A percentile compares a stretch with the other conserved stretches of the same genome.
phyloP scores from a whole-genome alignment of 208 protist species.

The Acanthamoeba royreba region DNA sequence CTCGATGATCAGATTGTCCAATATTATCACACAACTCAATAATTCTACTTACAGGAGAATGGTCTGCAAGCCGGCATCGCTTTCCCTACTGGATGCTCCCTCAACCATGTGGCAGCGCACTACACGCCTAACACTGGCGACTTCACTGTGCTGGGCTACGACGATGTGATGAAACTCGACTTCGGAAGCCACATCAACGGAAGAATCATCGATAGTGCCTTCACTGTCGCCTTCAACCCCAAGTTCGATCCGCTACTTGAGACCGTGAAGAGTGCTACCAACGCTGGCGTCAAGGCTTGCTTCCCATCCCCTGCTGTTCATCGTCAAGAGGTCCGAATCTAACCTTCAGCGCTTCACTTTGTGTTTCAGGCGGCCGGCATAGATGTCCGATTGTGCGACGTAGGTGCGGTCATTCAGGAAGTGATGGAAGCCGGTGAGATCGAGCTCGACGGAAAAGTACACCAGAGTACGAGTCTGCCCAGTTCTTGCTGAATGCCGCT shows the following conservation, averaged over 20 bases:
- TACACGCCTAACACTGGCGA: conserved; percentile 97
- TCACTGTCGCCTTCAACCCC: conserved; percentile 95
- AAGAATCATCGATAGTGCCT: conserved; percentile 97
- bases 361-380: conserved; percentile 90
- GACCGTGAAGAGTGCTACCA: conserved; percentile 95
- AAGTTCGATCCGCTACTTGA: conserved; percentile 94
- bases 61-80: conserved; percentile 64
- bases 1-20: too few relatives aligned
- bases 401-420: conserved; percentile 95
- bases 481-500: too few relatives aligned
- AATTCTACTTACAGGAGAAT: conserved; percentile 19
- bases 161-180: conserved; percentile 98
- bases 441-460: conserved; percentile 91
- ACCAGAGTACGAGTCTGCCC: conserved; percentile 41
- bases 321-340: too few relatives aligned
- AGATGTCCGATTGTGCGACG: conserved; percentile 93
- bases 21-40: too few relatives aligned
- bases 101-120: conserved; percentile 97
- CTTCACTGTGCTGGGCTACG: conserved; percentile 89
- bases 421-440: conserved; percentile 97
- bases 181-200: conserved; percentile 98
- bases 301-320: too few relatives aligned
- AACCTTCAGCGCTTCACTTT: too few relatives aligned
- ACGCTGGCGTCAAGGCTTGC: conserved; percentile 92
- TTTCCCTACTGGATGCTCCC: conserved; percentile 84